phyloP scores from a whole-genome alignment of 2,329 filamentous ascomycete species.

The Diaporthe vexans region DNA sequence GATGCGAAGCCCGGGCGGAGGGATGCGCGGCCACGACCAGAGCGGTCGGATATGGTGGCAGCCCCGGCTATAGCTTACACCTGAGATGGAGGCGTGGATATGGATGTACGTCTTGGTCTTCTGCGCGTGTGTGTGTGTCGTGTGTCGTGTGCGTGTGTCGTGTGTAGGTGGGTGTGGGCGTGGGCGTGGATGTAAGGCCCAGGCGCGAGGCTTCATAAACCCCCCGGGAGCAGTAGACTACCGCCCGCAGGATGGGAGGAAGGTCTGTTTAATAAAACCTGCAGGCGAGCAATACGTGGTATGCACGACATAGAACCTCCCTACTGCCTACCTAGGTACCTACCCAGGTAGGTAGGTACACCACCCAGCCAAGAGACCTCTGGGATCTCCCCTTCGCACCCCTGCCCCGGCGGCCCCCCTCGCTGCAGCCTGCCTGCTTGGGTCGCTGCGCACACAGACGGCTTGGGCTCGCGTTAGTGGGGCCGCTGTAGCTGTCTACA shows the following conservation, averaged over 20 bases:
- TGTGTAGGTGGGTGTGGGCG: background rate
- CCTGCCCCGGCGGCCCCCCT: background rate
- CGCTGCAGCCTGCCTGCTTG: slow-evolving; percentile 1
- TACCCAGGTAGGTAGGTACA: too few species aligned
- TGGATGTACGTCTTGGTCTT: slow-evolving; percentile 9
- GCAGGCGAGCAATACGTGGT: background rate
- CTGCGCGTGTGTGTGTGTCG: too few species aligned
- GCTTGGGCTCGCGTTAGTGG: background rate
- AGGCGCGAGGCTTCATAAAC: slow-evolving; percentile 14
- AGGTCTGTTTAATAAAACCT: slow-evolving; percentile 24
- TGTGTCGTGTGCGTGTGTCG: too few species aligned
- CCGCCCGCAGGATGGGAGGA: background rate
- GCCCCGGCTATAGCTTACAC: background rate
- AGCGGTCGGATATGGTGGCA: background rate
- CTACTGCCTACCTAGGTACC: background rate
- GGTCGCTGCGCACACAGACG: background rate
- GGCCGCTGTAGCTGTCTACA: background rate
- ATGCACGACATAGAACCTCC: too few species aligned
- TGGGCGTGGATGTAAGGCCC: background rate
- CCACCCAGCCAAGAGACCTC: too few species aligned
- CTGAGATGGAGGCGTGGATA: slow-evolving; percentile 28
- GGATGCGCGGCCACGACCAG: slow-evolving; percentile 1
- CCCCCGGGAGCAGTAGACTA: background rate
- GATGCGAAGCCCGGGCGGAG: slow-evolving; percentile 1
- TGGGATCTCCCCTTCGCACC: too few species aligned